Base-by-base conservation (phyloP, 371 early-diverging fungal genomes). In the Mortierella sp. region DNA sequence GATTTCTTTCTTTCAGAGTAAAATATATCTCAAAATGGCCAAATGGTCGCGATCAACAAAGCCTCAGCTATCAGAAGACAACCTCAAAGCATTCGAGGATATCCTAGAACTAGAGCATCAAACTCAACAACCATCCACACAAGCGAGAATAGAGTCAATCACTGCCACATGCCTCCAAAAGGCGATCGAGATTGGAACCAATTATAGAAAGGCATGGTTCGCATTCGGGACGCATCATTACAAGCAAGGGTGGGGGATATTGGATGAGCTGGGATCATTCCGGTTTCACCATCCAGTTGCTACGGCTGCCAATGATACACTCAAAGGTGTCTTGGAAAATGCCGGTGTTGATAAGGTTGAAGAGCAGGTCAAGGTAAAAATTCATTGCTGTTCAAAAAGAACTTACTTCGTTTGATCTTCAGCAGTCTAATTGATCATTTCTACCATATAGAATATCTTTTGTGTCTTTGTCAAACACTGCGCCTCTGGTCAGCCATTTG, bases 161-260 rank as follows among this genome's bases (percentile, higher is more conserved):
- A 81, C 83, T 0, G 40, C 83, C 6, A 61, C 64, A 12, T 75
- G 70, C 32, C 76, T 81, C 32, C 62, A 79, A 16, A 66, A 73
- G 51, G 79, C 83, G 0, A 71, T 84, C 8, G 78, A 84, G 26
- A 62, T 83, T 47, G 84, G 79, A 11, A 68, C 84, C 5, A 60
- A 66, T 20, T 73, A 75, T 62, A 57, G 80, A 10, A 90, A 90
- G 58, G 86, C 90, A 0, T 93, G 94, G 94, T 92, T 90, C 63
- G 85, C 86, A 9, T 90, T 87, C 70, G 92, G 89, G 8, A 86
- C 88, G 12, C 89, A 89, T 62, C 86, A 89, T 58, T 91, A 93
- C 64, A 87, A 88, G 59, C 87, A 88, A 73, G 93, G 90, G 0
- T 88, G 90, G 88, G 85, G 86, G 14, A 84, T 92, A 18, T 62